Conservation (phyloP, 495 filamentous ascomycete species). For the Penicillium longicatenatum region DNA sequence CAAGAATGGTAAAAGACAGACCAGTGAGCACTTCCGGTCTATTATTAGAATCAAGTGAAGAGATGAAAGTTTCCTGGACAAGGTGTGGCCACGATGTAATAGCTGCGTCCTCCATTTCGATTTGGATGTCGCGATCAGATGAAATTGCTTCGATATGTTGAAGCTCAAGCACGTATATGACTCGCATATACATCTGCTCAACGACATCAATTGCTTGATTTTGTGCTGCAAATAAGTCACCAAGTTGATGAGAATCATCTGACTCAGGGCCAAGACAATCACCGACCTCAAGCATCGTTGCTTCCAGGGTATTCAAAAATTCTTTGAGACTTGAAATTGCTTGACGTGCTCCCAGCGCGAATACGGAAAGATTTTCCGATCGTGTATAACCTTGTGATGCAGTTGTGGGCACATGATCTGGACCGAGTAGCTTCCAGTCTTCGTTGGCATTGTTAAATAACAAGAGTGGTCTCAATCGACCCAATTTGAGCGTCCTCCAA, state of each 20-base stretch:
- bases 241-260: not conserved
- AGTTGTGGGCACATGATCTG: not conserved
- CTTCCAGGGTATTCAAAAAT: not conserved
- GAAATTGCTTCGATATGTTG: constrained; percentile 12
- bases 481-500: constrained; percentile 22
- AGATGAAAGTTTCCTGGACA: constrained; percentile 23
- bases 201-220: constrained; percentile 25
- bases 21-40: not conserved
- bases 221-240: constrained; percentile 4
- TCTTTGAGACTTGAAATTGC: constrained; percentile 13
- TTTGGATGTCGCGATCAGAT: constrained; percentile 22
- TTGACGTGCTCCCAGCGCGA: constrained; percentile 14
- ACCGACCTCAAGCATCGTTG: not conserved
- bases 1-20: constrained; percentile 25
- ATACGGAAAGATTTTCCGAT: constrained; percentile 10
- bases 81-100: constrained; percentile 24
- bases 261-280: not conserved
- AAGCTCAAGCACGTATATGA: constrained; percentile 27
- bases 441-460: constrained; percentile 22
- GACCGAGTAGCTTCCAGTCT: constrained; percentile 22
- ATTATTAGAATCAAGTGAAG: constrained; percentile 14
- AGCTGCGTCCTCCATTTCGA: constrained; percentile 35
- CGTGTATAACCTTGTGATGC: not conserved
- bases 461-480: constrained; percentile 22
- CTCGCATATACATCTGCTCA: constrained; percentile 35